Conservation (phyloP, 495 filamentous ascomycete species). For the Lophiostoma macrostomum region DNA sequence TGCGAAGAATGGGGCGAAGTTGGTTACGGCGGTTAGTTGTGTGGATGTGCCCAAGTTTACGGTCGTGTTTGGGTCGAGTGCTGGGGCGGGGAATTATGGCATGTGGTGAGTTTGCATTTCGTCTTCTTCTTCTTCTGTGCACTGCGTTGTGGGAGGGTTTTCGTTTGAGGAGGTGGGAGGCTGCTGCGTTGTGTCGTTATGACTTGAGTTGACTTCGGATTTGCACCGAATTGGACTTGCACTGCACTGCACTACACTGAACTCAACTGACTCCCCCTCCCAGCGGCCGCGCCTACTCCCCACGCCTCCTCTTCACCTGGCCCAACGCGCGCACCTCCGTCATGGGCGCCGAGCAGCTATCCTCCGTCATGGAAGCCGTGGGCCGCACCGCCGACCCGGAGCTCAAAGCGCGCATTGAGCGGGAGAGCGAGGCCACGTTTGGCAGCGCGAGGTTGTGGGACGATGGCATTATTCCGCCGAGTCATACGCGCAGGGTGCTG, state of each 20-base stretch:
- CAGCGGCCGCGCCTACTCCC: conserved; percentile 88
- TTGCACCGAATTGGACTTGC: not conserved
- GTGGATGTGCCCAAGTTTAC: conserved; percentile 97
- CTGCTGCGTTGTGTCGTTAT: too few species aligned
- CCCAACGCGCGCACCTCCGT: conserved; percentile 92
- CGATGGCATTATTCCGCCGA: conserved; percentile 88
- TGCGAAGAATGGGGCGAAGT: conserved; percentile 95
- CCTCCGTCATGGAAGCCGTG: conserved; percentile 90
- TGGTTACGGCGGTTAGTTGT: conserved; percentile 93
- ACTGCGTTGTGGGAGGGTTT: not conserved
- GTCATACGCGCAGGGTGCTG: conserved; percentile 79
- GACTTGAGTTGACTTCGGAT: not conserved
- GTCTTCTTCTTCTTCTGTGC: not conserved
- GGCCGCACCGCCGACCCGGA: conserved; percentile 79
- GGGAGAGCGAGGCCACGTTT: conserved; percentile 84
- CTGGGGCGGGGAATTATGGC: conserved; percentile 75
- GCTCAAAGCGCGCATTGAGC: conserved; percentile 79
- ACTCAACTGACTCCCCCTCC: not conserved
- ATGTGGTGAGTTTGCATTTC: conserved; percentile 59
- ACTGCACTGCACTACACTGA: not conserved
- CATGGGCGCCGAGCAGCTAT: conserved; percentile 93
- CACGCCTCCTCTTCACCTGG: conserved; percentile 95
- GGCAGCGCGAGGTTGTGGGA: conserved; percentile 92
- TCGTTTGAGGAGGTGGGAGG: too few species aligned
- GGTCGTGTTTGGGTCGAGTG: conserved; percentile 82